These are phyloP conservation scores for Phytopythium litorale DNA, from an alignment of 352 stramenopile species.

Conservation along the genomic window DNA sequence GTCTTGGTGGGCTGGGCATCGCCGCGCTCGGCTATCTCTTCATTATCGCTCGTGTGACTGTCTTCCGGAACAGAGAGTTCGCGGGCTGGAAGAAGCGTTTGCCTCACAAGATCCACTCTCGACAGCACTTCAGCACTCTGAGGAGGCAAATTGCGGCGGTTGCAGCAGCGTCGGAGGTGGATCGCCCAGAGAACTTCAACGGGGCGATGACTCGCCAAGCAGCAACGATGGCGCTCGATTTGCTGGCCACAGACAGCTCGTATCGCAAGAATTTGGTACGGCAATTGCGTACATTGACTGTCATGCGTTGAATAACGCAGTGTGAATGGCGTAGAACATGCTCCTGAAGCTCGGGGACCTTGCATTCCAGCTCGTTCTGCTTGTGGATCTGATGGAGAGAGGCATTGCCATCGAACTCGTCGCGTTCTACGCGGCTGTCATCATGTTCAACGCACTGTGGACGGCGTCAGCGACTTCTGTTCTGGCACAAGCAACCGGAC, in stretches of 20 bases:
- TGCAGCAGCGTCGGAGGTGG: too few relatives aligned
- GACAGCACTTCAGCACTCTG: neutral
- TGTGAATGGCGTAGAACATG: too few relatives aligned
- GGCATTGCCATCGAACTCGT: conserved; percentile 8
- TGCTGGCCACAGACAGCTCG: too few relatives aligned
- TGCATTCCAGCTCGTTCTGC: conserved; percentile 6
- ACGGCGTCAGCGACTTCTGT: neutral
- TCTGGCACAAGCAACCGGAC: conserved; percentile 3
- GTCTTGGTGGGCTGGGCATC: neutral
- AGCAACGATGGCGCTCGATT: too few relatives aligned
- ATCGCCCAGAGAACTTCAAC: too few relatives aligned
- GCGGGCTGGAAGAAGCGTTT: neutral
- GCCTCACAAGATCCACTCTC: neutral
- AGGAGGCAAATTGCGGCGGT: too few relatives aligned
- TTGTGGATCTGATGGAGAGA: conserved; percentile 13
- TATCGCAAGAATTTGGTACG: too few relatives aligned
- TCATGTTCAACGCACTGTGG: neutral
- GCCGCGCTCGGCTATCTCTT: conserved; percentile 1
- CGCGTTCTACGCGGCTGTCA: neutral
- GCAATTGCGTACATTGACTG: too few relatives aligned
- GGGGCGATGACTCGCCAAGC: too few relatives aligned
- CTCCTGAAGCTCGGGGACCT: conserved; percentile 4
- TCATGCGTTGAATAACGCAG: too few relatives aligned
- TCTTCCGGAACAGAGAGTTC: neutral
- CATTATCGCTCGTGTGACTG: conserved; percentile 1